These are phyloP conservation scores for Marchantia paleacea DNA, from an alignment of 225 moss, liverwort and hornwort genomes.

Conservation along the genomic window DNA sequence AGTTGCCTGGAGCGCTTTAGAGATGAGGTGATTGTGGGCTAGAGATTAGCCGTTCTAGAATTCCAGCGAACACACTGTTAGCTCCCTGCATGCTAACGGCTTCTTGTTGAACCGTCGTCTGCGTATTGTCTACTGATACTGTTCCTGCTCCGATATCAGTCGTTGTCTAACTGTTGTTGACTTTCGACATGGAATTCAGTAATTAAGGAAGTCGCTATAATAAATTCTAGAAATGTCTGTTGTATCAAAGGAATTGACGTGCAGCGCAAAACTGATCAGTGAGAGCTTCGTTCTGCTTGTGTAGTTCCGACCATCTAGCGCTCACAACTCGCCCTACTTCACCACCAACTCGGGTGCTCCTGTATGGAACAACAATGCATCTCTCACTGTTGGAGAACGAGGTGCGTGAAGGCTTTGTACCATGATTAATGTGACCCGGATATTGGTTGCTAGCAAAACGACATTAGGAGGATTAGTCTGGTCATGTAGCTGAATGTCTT, in stretches of 20 bases:
- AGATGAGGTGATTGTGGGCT: no score
- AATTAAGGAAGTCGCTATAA: no score
- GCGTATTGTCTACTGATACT: no score
- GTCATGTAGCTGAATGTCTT: neutral
- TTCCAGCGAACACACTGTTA: no score
- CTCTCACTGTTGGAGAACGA: constrained; percentile 80
- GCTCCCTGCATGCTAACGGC: no score
- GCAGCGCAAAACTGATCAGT: neutral
- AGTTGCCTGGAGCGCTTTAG: no score
- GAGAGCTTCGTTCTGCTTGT: constrained; percentile 2
- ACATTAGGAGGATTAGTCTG: neutral
- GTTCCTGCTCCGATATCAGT: no score
- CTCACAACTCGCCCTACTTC: constrained; percentile 82
- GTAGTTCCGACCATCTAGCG: constrained; percentile 92
- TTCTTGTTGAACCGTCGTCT: no score
- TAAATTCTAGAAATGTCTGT: no score
- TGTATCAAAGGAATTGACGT: no score
- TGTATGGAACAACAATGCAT: constrained; percentile 80
- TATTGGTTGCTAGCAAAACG: neutral
- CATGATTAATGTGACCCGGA: neutral
- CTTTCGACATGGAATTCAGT: neutral
- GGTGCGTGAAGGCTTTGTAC: constrained; percentile 33
- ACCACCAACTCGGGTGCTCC: constrained; percentile 95
- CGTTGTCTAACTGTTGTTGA: neutral
- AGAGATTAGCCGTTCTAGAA: no score